Base-by-base conservation (phyloP, 768 basidiomycete species). In the Pleurotus ostreatus region DNA sequence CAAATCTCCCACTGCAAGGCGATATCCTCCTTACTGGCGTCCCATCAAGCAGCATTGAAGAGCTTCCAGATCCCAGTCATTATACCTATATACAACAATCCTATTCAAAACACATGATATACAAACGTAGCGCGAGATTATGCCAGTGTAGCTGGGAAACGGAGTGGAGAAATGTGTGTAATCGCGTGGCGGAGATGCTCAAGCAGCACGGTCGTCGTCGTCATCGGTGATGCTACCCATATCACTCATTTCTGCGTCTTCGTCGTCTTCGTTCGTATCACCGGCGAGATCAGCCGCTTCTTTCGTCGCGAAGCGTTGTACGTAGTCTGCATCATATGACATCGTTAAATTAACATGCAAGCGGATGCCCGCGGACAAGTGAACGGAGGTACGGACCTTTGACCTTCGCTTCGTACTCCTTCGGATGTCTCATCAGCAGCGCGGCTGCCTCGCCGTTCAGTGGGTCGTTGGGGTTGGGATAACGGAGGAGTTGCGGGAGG, bases 391-490 rank as follows among this genome's bases (percentile, higher is more conserved):
- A 62, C 80, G 30, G 65, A 89, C 92, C 93, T 76, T 94, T 93
- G 56, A 99, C 95, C 69, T 92, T 96, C 20, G 80, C 81, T 61
- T 96, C 94, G 65, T 99, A 99, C 60, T 93, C 89, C 70, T 95
- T 94, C 34, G 94, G 94, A 68, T 98, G 95, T 25, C 96, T 89
- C 92, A 98, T 94, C 60, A 98, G 82, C 38, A 99, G 78, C 1
- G 96, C 94, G 7, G 97, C 97, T 16, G 97, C 97, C 73, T 99
- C 97, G 34, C 96, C 96, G 61, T 99, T 99, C 53, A 98, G 76
- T 3, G 97, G 97, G 68, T 99, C 97, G 59, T 95, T 94, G 11
- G 97, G 96, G 70, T 99, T 99, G 59, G 97, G 97, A 70, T 99
- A 99, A 46, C 95, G 89, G 55, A 99, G 74, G 1, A 99, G 83